phyloP scores from a whole-genome alignment of 2,329 filamentous ascomycete species.

The Claviceps purpurea region DNA sequence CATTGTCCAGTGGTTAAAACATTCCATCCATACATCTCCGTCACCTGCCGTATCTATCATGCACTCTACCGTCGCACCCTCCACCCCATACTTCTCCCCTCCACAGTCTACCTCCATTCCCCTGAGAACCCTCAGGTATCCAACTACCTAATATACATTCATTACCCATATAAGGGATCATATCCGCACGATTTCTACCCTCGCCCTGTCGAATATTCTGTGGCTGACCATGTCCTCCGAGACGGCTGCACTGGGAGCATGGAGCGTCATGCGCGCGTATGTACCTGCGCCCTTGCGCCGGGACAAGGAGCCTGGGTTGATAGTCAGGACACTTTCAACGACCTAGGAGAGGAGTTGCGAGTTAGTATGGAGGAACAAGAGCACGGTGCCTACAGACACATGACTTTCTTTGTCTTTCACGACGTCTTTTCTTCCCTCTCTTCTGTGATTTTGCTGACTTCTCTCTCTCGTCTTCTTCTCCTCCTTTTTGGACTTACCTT shows the following conservation, averaged over 20 bases:
- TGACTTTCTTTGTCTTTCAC: too few relatives aligned
- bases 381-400: neutral
- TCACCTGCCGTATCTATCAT: too few relatives aligned
- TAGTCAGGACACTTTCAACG: slow-evolving; percentile 74
- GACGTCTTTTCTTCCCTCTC: neutral
- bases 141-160: too few relatives aligned
- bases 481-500: slow-evolving; percentile 44
- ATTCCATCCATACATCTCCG: too few relatives aligned
- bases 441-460: neutral
- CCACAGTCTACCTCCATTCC: neutral
- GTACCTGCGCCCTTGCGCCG: slow-evolving; percentile 78
- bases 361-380: neutral
- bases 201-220: slow-evolving; percentile 65
- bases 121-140: too few relatives aligned
- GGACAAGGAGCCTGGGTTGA: slow-evolving; percentile 81
- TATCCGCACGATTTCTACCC: slow-evolving; percentile 80
- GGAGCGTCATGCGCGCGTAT: slow-evolving; percentile 66
- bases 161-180: too few relatives aligned
- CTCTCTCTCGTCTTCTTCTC: neutral
- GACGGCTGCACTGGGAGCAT: slow-evolving; percentile 48
- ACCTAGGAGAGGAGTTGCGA: slow-evolving; percentile 41
- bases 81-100: neutral
- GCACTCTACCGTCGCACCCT: too few relatives aligned
- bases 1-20: too few relatives aligned
- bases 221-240: slow-evolving; percentile 55